These are phyloP conservation scores for Colletotrichum euphorbiae DNA, from an alignment of 2,329 filamentous ascomycete species.

Conservation along the genomic window DNA sequence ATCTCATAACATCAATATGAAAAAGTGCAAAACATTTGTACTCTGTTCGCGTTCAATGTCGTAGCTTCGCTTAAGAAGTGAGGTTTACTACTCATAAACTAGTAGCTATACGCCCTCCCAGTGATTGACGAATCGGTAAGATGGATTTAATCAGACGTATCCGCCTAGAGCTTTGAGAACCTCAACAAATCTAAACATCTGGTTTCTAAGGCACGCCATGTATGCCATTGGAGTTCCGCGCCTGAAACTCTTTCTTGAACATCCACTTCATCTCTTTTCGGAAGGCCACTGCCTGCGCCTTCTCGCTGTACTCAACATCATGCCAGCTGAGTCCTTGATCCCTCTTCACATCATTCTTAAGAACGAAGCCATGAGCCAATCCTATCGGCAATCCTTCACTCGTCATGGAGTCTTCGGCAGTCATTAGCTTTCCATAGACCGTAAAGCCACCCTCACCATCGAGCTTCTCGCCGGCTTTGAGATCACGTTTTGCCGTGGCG, in stretches of 20 bases:
- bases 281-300: constrained; percentile 52
- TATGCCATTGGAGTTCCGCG: neutral
- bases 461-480: constrained; percentile 62
- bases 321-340: constrained; percentile 56
- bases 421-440: constrained; percentile 58
- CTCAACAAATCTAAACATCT: too few relatives aligned
- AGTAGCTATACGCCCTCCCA: too few relatives aligned
- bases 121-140: too few relatives aligned
- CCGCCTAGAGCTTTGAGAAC: too few relatives aligned
- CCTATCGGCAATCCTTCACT: constrained; percentile 44
- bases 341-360: constrained; percentile 55
- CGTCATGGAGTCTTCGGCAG: constrained; percentile 42
- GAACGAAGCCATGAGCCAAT: constrained; percentile 54
- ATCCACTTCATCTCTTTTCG: constrained; percentile 57
- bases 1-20: too few relatives aligned
- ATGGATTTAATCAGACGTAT: too few relatives aligned
- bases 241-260: constrained; percentile 46
- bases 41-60: too few relatives aligned
- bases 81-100: too few relatives aligned
- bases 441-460: constrained; percentile 59
- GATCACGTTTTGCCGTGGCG: constrained; percentile 58
- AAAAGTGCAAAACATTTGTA: too few relatives aligned
- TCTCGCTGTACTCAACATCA: constrained; percentile 56
- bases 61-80: too few relatives aligned
- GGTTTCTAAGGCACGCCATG: neutral